Evolutionary conservation across 352 stramenopile species (phyloP).

Genomic region (Phytophthora agathidicida): DNA sequence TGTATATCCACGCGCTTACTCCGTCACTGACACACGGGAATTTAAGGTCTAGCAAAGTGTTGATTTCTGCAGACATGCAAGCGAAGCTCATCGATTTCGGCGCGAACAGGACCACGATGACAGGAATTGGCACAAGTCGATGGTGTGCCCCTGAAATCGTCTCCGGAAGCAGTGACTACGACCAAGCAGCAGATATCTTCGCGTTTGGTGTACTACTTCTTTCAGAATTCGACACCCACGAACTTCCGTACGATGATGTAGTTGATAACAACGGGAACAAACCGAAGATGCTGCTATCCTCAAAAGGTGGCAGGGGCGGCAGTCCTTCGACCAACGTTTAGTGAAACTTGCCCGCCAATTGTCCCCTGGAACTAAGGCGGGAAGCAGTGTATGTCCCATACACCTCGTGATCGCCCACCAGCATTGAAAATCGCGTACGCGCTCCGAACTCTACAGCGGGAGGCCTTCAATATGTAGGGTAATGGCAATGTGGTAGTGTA

Average conservation of each 20-base stretch:
- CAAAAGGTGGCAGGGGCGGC: conserved; percentile 37
- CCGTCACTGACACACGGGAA: conserved; percentile 27
- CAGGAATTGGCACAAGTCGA: conserved; percentile 49
- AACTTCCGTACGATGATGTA: conserved; percentile 48
- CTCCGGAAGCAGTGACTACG: conserved; percentile 50
- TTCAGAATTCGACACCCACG: conserved; percentile 61
- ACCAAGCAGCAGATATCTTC: conserved; percentile 55
- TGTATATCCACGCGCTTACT: conserved; percentile 44
- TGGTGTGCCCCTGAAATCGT: conserved; percentile 75
- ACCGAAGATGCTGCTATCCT: conserved; percentile 43
- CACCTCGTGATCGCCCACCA: conserved; percentile 19
- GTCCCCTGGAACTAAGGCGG: conserved; percentile 35
- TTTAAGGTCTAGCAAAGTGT: conserved; percentile 36
- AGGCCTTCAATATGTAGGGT: conserved; percentile 21
- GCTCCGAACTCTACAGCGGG: conserved; percentile 16
- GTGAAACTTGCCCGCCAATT: conserved; percentile 13
- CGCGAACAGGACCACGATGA: conserved; percentile 33
- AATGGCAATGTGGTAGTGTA: too few relatives aligned
- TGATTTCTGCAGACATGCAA: conserved; percentile 30
- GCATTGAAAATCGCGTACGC: conserved; percentile 24
- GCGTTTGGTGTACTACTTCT: conserved; percentile 61
- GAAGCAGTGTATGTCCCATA: conserved; percentile 32
- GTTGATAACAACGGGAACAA: conserved; percentile 1
- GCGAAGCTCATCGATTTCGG: conserved; percentile 38
- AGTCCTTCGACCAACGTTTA: conserved; percentile 33